Evolutionary conservation across 176 grass and related monocot species (phyloP), one percentile per base, ranked within the genome.

Genomic region (Thalia dealbata): DNA sequence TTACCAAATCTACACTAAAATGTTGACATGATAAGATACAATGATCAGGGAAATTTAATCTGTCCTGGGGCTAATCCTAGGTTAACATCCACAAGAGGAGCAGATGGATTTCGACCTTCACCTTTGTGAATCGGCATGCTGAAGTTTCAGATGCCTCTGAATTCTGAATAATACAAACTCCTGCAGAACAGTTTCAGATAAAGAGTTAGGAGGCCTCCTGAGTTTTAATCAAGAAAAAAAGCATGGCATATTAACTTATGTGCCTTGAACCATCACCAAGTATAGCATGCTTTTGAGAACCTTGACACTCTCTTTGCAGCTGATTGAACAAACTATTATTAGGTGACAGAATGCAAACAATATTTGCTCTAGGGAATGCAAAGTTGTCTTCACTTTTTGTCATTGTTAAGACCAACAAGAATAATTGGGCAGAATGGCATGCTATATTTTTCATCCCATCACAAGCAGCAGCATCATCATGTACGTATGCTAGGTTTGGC

Each of bases 41-140:
- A 63, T 58, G 54, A 58, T n/a, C 14, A n/a, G 54, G 54, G 54
- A n/a, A n/a, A n/a, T n/a, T 58, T 58, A 58, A 58, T 58, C 22
- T 3, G 25, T 63, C 24, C 61, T n/a, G n/a, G 29, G 14, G 14
- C 61, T 63, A 63, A 63, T 14, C 22, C 61, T 63, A 38, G 4
- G 10, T 52, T 18, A 29, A 28, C 22, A 63, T n/a, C 61, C 0
- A 63, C 23, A 14, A 28, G 25, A 28, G 29, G 23, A 3, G 22
- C 10, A 28, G 3, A 63, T 28, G 14, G 23, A 63, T 28, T 29
- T 14, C 61, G 29, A 0, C 19, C 26, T 63, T 28, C 10, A 28
- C 2, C 61, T 28, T 29, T 28, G 13, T 30, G 7, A 3, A 0
- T 63, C 61, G 18, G 61, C 61, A 63, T 28, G 61, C 14, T n/a